Evolutionary conservation across 1,139 yeast genomes (phyloP), one percentile per base, ranked within the genome.

Genomic region (Suhomyces bolitotheri): DNA sequence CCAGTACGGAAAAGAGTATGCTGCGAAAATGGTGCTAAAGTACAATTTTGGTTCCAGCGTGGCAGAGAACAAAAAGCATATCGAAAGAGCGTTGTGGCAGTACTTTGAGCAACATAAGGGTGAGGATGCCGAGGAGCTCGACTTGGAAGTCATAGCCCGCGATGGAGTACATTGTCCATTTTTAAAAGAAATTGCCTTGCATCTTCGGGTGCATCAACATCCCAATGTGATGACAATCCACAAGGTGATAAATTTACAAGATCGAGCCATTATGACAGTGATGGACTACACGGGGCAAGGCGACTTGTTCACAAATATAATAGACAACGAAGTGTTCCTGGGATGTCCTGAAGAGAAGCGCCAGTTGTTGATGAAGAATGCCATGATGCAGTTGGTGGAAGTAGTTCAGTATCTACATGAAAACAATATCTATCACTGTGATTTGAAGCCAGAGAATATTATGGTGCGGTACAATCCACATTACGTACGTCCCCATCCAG

Each of bases 401-500:
- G 95, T 82, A 1, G 69, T 89, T 22, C 70, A 73, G 28, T 82
- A 78, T 58, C 84, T 95, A 53, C 87, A 83, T 49, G 64, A 72
- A 9, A 64, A 70, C 27, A 77, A 79, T 23, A 76, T 89, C 10
- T 89, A 76, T 52, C 97, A 89, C 56, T 89, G 97, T 59, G 97
- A 89, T 58, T 72, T 89, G 49, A 88, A 89, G 60, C 97, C 97
- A 1, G 97, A 89, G 59, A 89, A 89, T 56, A 76, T 89, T 30
- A 66, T 89, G 66, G 80, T 83, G 11, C 51, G 52, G 15, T 67
- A 62, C 43, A 57, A 67, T 40, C 53, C 51, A 4, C 33, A 50
- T 30, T 64, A 66, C 45, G 44, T 38, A 24, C 50, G 70, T 33
- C 29, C 35, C 29, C 29, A 39, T 33, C 24, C 27, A 22, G 11